A percentile compares a stretch with the other conserved stretches of the same genome.
Conservation (phyloP, 2,329 filamentous ascomycete genomes). For the Sarocladium kiliense region DNA sequence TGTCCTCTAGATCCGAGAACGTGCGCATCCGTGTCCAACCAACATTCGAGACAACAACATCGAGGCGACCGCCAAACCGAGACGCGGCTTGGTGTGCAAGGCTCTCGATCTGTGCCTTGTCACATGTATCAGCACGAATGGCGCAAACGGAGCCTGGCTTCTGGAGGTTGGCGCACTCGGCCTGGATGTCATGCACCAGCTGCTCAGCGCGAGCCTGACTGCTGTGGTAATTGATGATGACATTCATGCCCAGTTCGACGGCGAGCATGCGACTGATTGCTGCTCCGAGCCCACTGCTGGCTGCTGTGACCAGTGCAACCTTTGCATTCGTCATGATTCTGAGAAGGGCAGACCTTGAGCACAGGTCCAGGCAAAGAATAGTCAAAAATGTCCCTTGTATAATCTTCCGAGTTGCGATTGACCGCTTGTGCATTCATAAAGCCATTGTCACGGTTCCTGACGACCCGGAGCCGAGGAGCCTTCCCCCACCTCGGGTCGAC, state of each 20-base stretch:
- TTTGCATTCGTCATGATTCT: neutral
- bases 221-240: conserved; percentile 64
- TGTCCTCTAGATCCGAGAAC: conserved; percentile 44
- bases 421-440: no score
- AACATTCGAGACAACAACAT: conserved; percentile 73
- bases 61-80: conserved; percentile 37
- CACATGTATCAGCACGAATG: neutral
- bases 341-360: no score
- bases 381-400: no score
- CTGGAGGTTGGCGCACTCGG: neutral
- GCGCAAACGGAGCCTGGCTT: neutral
- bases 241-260: conserved; percentile 38
- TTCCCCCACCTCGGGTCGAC: neutral
- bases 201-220: conserved; percentile 43
- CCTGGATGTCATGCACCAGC: neutral
- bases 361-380: no score
- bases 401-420: no score
- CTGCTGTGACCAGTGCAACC: conserved; percentile 29
- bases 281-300: conserved; percentile 55
- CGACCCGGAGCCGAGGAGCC: neutral
- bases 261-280: conserved; percentile 57
- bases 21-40: conserved; percentile 46
- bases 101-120: neutral
- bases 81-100: neutral
- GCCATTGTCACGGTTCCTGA: no score